Percentiles rank a stretch among this genome's conserved stretches.
Conservation (phyloP, 1,139 yeast species). For the Nakaseomyces nivariensis region DNA sequence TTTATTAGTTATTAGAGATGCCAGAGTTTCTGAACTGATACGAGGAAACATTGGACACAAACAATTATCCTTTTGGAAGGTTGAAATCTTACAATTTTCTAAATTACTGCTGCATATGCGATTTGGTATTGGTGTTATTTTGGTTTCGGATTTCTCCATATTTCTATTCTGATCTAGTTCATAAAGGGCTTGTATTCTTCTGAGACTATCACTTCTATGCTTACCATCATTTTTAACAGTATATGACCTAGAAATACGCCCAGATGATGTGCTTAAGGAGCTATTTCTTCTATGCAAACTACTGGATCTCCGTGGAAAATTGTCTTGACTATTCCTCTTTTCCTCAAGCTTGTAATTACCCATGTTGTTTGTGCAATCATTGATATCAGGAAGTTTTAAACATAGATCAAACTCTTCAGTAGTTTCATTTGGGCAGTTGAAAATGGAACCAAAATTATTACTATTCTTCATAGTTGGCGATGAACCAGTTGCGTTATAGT, state of each 20-base stretch:
- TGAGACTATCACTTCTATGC: neutral
- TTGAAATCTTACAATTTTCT: neutral
- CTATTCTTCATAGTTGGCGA: neutral
- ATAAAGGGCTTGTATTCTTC: neutral
- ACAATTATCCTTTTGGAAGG: constrained; percentile 16
- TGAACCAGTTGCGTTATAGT: neutral
- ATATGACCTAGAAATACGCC: neutral
- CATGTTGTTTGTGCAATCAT: neutral
- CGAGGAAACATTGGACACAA: constrained; percentile 60
- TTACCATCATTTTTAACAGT: neutral
- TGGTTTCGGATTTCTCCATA: neutral
- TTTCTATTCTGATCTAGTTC: constrained; percentile 3
- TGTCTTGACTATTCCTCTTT: neutral
- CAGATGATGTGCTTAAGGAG: neutral
- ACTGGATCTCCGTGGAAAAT: neutral
- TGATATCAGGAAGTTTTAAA: neutral
- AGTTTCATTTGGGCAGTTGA: neutral
- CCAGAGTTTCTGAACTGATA: constrained; percentile 56
- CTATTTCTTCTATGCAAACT: neutral
- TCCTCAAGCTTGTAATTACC: neutral
- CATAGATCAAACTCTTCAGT: neutral
- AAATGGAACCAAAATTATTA: neutral
- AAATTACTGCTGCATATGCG: neutral
- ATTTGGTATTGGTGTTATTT: neutral
- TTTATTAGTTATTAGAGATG: constrained; percentile 50